Base-by-base conservation (phyloP, 148 eudicot species). In the Talinum fruticosum region DNA sequence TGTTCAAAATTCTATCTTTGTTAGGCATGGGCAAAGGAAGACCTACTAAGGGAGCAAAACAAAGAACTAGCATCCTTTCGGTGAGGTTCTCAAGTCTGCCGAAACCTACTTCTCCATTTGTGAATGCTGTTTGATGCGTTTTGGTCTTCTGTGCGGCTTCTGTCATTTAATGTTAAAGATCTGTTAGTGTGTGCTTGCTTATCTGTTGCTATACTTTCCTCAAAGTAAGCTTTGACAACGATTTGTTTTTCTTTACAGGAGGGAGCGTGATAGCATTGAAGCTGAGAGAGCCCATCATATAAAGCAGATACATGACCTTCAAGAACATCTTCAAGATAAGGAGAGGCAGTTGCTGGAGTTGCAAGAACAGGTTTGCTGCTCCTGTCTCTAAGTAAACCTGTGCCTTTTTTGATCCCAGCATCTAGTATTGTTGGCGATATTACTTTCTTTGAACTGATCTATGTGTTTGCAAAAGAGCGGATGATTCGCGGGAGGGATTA, bases 11-110 rank as follows among this genome's bases (percentile, higher is more conserved):
- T 71, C 16, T 70, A 7, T 79, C 24, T 83, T 73, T 75, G 36
- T 66, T 75, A 96, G 99, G 97, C 93, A 66, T 96, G 99, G 99
- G 99, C 99, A 54, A 96, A 96, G 89, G 97, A 93, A 74, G 96
- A 89, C 83, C 91, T 96, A 67, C 81, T 96, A 13, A 87, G 94
- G 84, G 99, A 96, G 79, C 99, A 93, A 84, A 91, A 83, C 85
- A 80, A 90, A 79, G 99, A 96, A 84, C 75, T 96, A 74, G 97
- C 88, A 79, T 89, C 80, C 74, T 93, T 89, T 59, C 82, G 97
- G 99, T 93, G 77, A 76, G 85, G 71, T 30, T 82, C 29, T 2
- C 35, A 28, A 59, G 8, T 53, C 34, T 72, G 23, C 19, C 59
- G 51, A 41, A 41, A 38, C 45, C 38, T 38, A 69, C 19, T 24